Base-by-base conservation (phyloP, 2,329 filamentous ascomycete genomes). In the Thelonectria rubi region DNA sequence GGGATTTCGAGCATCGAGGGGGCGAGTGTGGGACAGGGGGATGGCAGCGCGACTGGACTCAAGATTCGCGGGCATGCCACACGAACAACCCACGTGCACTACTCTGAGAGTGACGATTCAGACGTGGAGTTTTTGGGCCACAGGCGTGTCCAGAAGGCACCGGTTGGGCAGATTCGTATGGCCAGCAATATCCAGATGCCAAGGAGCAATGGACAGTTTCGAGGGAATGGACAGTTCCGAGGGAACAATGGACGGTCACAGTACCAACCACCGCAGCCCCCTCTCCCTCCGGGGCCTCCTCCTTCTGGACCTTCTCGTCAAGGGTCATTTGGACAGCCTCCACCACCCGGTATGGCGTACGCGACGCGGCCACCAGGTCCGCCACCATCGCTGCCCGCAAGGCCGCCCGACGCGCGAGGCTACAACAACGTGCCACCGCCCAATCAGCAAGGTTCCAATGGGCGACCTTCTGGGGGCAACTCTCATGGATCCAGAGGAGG, bases 61-160 rank as follows among this genome's bases (percentile, higher is more conserved):
- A 78, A 67, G 65, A 74, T 77, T 52, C 71, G 74, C 34, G 73
- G 78, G 32, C 73, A 74, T 58, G 73, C 75, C 21, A 64, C 74
- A 12, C 72, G 74, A 21, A 75, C 75, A 11, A 77, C 79, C 61
- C 74, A 76, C 55, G 68, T 82, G 57, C 75, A 80, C 65, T 81
- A 80, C 60, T 80, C 79, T n/a, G 81, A 82, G 68, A 79, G 76
- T 39, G 80, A 80, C 46, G 80, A 81, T 52, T 81, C 81, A 8
- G 81, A 82, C 18, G 72, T 76, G 18, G 78, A 80, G 42, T 82
- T 82, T 58, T 73, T 81, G 34, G 76, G 77, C 11, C 72, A 73
- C 40, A 75, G 71, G 32, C 60, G 68, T 34, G 72, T 77, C 12
- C 72, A 75, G 65, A 74, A 72, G 53, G 61, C 65, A 10, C 70